phyloP scores from a whole-genome alignment of 306 rosid species.

The Amphicarpaea edgeworthii region DNA sequence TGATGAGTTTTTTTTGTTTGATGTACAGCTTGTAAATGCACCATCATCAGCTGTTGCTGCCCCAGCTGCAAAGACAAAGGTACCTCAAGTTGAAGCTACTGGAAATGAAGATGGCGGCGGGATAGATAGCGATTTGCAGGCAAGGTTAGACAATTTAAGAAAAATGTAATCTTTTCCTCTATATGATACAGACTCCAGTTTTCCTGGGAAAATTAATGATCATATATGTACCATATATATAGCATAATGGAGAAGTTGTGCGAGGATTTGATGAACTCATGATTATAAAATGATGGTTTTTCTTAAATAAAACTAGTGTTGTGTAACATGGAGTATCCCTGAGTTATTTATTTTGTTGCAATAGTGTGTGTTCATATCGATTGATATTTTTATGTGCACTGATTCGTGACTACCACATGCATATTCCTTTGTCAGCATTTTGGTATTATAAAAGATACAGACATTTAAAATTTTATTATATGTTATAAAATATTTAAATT shows the following conservation, averaged over 20 bases:
- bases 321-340: too few relatives aligned
- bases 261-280: slow-evolving; percentile 50
- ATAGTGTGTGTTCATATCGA: too few relatives aligned
- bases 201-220: slow-evolving; percentile 44
- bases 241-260: slow-evolving; percentile 45
- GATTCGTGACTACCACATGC: too few relatives aligned
- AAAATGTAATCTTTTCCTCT: slow-evolving; percentile 67
- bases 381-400: too few relatives aligned
- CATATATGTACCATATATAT: slow-evolving; percentile 51
- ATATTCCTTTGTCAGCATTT: too few relatives aligned
- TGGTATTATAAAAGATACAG: too few relatives aligned
- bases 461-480: too few relatives aligned
- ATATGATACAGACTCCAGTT: slow-evolving; percentile 33
- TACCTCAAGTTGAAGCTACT: slow-evolving; percentile 80
- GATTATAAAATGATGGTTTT: slow-evolving; percentile 33
- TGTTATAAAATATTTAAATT: too few relatives aligned
- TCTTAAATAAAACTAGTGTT: slow-evolving; percentile 29
- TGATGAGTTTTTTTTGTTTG: slow-evolving; percentile 42
- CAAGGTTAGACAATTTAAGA: slow-evolving; percentile 88
- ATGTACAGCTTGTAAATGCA: slow-evolving; percentile 82
- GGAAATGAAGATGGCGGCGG: slow-evolving; percentile 80
- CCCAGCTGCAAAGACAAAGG: slow-evolving; percentile 73
- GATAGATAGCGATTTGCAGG: slow-evolving; percentile 92
- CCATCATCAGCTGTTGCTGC: slow-evolving; percentile 88
- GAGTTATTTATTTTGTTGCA: neutral